phyloP scores from a whole-genome alignment of 192 early-diverging fungal species.

The Tieghemiomyces parasiticus region DNA sequence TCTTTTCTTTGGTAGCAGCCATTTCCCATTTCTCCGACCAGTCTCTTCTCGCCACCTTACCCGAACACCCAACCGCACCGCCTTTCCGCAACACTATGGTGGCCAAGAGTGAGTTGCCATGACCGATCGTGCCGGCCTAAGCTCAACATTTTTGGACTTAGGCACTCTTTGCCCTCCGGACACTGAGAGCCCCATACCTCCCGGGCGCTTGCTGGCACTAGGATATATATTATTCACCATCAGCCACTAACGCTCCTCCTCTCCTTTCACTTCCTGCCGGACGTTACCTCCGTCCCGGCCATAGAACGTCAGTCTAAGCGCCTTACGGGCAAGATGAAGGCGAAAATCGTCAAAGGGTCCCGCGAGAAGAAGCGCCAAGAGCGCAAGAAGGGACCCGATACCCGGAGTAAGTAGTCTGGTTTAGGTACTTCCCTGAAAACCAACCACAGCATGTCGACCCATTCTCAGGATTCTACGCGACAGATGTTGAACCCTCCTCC shows the following conservation, averaged over 20 bases:
- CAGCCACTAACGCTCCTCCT: background rate
- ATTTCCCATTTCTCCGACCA: too few species aligned
- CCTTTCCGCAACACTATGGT: background rate
- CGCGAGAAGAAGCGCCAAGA: constrained; percentile 33
- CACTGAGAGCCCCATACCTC: background rate
- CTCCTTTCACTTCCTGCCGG: background rate
- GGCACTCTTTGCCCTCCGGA: too few species aligned
- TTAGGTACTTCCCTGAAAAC: background rate
- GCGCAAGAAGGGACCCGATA: constrained; percentile 26
- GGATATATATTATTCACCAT: background rate
- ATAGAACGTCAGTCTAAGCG: constrained; percentile 31
- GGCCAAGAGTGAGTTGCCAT: background rate
- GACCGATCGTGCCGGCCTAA: background rate
- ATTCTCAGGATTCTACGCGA: background rate
- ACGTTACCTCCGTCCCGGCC: background rate
- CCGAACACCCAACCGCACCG: too few species aligned
- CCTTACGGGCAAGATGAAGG: constrained; percentile 19
- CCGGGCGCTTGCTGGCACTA: background rate
- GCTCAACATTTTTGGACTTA: background rate
- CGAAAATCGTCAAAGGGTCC: constrained; percentile 26
- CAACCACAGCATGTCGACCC: too few species aligned
- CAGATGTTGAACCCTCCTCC: background rate
- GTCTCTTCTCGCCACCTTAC: too few species aligned
- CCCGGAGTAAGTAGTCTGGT: background rate
- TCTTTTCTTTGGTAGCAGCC: too few species aligned